phyloP scores from a whole-genome alignment of 208 protist species.

The Novymonas esmeraldas region DNA sequence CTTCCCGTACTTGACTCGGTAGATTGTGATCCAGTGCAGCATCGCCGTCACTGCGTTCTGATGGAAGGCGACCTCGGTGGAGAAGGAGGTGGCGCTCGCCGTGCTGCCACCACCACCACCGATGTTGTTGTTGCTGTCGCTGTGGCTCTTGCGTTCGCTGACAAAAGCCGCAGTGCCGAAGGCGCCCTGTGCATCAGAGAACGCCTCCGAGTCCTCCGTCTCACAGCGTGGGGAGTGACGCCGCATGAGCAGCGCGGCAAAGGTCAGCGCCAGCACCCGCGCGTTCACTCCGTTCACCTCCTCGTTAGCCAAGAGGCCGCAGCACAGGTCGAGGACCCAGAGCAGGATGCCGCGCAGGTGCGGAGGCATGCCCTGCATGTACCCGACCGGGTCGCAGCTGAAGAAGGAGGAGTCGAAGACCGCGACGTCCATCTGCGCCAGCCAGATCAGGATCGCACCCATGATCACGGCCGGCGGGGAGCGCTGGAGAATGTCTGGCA shows the following conservation, averaged over 20 bases:
- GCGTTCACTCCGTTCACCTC: conserved; percentile 65
- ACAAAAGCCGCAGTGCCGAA: conserved; percentile 15
- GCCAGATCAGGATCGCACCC: conserved; percentile 71
- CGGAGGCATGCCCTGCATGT: conserved; percentile 74
- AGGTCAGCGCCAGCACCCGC: conserved; percentile 72
- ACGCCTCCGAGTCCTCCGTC: conserved; percentile 20
- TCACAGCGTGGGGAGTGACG: conserved; percentile 7
- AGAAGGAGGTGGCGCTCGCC: conserved; percentile 26
- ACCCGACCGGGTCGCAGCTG: conserved; percentile 69
- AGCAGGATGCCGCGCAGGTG: conserved; percentile 68
- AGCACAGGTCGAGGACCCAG: conserved; percentile 78
- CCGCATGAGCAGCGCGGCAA: conserved; percentile 69
- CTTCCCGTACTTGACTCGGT: conserved; percentile 47
- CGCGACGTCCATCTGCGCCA: conserved; percentile 66
- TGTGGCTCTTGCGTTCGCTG: too few species aligned
- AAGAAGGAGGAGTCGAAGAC: conserved; percentile 71
- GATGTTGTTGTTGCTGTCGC: not conserved
- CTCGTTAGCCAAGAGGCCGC: conserved; percentile 65
- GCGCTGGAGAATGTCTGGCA: conserved; percentile 67
- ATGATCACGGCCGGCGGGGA: conserved; percentile 75
- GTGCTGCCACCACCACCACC: conserved; percentile 2
- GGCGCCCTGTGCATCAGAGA: conserved; percentile 27
- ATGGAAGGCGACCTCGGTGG: conserved; percentile 38
- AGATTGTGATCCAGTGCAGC: conserved; percentile 74
- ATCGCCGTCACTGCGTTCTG: conserved; percentile 66